Conservation (phyloP, 2,329 filamentous ascomycete genomes). For the Tetracladium maxilliforme region DNA sequence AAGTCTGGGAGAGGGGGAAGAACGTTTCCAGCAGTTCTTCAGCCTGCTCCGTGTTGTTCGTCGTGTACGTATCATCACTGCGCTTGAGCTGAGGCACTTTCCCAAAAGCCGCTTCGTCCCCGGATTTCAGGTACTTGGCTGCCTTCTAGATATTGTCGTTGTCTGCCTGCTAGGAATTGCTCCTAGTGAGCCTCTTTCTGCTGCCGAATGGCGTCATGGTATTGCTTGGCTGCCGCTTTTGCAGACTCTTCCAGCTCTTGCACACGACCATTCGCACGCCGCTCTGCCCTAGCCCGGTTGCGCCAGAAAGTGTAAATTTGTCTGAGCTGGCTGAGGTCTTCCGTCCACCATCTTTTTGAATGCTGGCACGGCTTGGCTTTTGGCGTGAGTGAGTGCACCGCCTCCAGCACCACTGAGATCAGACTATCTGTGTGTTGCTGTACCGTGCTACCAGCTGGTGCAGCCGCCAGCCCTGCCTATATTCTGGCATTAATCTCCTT, state of each 20-base stretch:
- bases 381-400: slow-evolving; percentile 7
- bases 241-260: slow-evolving; percentile 8
- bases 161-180: slow-evolving; percentile 11
- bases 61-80: slow-evolving; percentile 7
- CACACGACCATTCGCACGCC: slow-evolving; percentile 4
- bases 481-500: too few species aligned
- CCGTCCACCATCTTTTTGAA: slow-evolving; percentile 15
- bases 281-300: slow-evolving; percentile 11
- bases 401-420: slow-evolving; percentile 6
- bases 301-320: slow-evolving; percentile 13
- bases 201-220: slow-evolving; percentile 10
- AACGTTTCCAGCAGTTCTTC: slow-evolving; percentile 4
- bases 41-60: slow-evolving; percentile 4
- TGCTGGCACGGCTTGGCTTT: slow-evolving; percentile 12
- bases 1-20: slow-evolving; percentile 4
- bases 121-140: slow-evolving; percentile 12
- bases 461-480: too few species aligned
- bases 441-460: slow-evolving; percentile 3
- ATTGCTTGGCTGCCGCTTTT: slow-evolving; percentile 5
- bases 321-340: slow-evolving; percentile 12
- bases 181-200: slow-evolving; percentile 12
- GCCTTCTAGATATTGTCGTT: slow-evolving; percentile 14
- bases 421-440: slow-evolving; percentile 5
- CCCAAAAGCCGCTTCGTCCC: slow-evolving; percentile 8
- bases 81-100: slow-evolving; percentile 10